Percentiles rank a stretch among this genome's conserved stretches.
phyloP scores from a whole-genome alignment of 2,329 filamentous ascomycete genomes.

The Colletotrichum coccodes region DNA sequence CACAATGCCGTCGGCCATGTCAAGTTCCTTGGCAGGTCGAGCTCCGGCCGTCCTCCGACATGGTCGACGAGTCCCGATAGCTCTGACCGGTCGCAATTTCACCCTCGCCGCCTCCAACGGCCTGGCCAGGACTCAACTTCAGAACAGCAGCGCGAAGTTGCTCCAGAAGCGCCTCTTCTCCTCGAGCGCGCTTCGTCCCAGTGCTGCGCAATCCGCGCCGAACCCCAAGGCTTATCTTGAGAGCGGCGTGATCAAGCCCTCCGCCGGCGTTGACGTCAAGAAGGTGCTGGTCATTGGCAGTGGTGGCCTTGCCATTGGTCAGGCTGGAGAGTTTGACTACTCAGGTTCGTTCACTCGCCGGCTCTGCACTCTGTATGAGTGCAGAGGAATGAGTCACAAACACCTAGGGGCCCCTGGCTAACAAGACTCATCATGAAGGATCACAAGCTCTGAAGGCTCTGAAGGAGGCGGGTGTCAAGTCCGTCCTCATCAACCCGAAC shows the following conservation, averaged over 20 bases:
- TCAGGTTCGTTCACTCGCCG: slow-evolving; percentile 75
- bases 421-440: slow-evolving; percentile 62
- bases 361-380: background rate
- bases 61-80: slow-evolving; percentile 59
- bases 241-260: slow-evolving; percentile 85
- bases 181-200: slow-evolving; percentile 54
- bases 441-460: slow-evolving; percentile 96
- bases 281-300: slow-evolving; percentile 97
- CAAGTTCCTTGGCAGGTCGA: slow-evolving; percentile 61
- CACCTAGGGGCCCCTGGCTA: slow-evolving; percentile 8
- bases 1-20: slow-evolving; percentile 52
- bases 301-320: slow-evolving; percentile 95
- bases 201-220: slow-evolving; percentile 73
- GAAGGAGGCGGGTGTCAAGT: slow-evolving; percentile 92
- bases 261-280: slow-evolving; percentile 87
- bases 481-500: slow-evolving; percentile 96
- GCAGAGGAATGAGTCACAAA: slow-evolving; percentile 27
- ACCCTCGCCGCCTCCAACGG: slow-evolving; percentile 48
- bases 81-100: slow-evolving; percentile 56
- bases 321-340: slow-evolving; percentile 98
- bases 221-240: slow-evolving; percentile 88
- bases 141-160: slow-evolving; percentile 42
- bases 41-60: slow-evolving; percentile 68
- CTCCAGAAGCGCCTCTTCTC: slow-evolving; percentile 60
- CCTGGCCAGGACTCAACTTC: slow-evolving; percentile 45